phyloP scores from a whole-genome alignment of 192 early-diverging fungal species.

The Linnemannia zychae region DNA sequence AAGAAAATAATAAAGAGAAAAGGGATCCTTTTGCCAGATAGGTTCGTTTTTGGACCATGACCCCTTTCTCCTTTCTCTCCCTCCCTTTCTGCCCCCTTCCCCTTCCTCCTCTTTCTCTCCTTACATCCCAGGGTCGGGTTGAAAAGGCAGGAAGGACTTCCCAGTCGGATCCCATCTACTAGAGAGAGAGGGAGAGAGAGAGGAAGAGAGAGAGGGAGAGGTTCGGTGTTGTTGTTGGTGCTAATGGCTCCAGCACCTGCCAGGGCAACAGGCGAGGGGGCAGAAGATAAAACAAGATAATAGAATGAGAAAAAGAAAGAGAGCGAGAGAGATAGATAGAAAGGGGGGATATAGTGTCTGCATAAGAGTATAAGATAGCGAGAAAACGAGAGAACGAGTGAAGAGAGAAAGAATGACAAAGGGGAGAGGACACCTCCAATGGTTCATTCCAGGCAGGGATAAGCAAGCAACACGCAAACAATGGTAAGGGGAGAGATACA shows the following conservation, averaged over 20 bases:
- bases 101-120: neutral
- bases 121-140: neutral
- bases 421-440: neutral
- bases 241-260: slow-evolving; percentile 2
- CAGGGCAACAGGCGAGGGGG: neutral
- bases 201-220: too few relatives aligned
- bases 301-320: neutral
- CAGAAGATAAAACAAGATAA: neutral
- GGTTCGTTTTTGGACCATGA: neutral
- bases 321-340: too few relatives aligned
- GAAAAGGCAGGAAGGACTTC: neutral
- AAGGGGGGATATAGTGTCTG: neutral
- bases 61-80: neutral
- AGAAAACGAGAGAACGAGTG: neutral
- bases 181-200: neutral
- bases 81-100: neutral
- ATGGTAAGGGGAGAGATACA: neutral
- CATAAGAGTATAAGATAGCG: neutral
- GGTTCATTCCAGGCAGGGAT: slow-evolving; percentile 19
- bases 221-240: neutral
- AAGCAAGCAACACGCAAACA: neutral
- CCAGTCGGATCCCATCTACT: neutral
- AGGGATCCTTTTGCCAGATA: neutral
- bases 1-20: neutral
- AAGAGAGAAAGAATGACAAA: neutral